A percentile compares a stretch with the other conserved stretches of the same genome.
These are phyloP conservation scores for Penicillium argentinense DNA, from an alignment of 495 filamentous ascomycete species.

Conservation along the genomic window DNA sequence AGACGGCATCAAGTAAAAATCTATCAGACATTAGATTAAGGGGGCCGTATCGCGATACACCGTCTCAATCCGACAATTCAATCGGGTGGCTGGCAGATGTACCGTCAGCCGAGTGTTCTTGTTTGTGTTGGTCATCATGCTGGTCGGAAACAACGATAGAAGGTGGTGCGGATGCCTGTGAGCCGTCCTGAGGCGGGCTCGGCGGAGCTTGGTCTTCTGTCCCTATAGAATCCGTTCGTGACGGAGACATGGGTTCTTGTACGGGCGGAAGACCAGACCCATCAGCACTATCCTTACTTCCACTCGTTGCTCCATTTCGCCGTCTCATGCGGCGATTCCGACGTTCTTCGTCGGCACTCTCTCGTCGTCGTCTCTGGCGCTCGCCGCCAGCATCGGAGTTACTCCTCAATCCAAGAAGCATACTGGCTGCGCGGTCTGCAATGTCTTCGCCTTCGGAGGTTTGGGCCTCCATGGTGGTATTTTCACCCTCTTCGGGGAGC, in stretches of 20 bases:
- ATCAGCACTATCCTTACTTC: constrained; percentile 50
- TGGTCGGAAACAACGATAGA: constrained; percentile 44
- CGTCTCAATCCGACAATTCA: constrained; percentile 33
- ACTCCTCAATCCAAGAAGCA: constrained; percentile 78
- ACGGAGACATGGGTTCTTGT: constrained; percentile 34
- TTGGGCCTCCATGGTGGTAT: constrained; percentile 37
- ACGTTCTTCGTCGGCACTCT: constrained; percentile 71
- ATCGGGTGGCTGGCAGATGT: constrained; percentile 28
- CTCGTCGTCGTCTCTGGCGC: constrained; percentile 60
- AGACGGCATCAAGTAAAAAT: constrained; percentile 32
- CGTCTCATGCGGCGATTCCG: constrained; percentile 58
- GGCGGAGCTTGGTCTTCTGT: constrained; percentile 26
- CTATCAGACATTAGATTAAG: constrained; percentile 46
- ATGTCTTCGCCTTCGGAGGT: constrained; percentile 68
- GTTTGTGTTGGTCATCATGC: constrained; percentile 15
- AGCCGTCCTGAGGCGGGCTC: constrained; percentile 29
- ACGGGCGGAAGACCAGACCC: constrained; percentile 33
- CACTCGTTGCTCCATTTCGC: constrained; percentile 47
- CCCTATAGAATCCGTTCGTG: constrained; percentile 21
- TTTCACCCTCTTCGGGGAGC: constrained; percentile 37
- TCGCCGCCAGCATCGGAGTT: constrained; percentile 56
- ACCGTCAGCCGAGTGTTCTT: constrained; percentile 22
- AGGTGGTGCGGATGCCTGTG: constrained; percentile 27
- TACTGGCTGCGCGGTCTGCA: constrained; percentile 75
- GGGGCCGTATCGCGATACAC: constrained; percentile 2